Conservation (phyloP, 768 basidiomycete species). For the Clathrus columnatus region DNA sequence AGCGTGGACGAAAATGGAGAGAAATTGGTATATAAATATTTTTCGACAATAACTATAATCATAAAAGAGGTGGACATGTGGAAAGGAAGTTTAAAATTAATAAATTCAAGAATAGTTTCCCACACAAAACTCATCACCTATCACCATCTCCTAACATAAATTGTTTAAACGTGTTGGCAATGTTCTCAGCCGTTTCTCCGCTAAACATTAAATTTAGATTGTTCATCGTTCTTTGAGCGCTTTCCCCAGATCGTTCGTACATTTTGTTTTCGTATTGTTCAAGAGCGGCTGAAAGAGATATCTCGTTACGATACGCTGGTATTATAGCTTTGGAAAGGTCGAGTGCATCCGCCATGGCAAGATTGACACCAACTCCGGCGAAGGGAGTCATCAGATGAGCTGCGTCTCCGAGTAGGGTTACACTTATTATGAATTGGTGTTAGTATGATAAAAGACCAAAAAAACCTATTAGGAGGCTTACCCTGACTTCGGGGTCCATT, state of each 20-base stretch:
- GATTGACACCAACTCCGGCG: conserved; percentile 30
- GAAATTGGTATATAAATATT: too few species aligned
- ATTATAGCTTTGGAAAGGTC: conserved; percentile 13
- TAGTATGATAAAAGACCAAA: too few species aligned
- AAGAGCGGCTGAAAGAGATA: not conserved
- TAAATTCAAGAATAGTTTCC: too few species aligned
- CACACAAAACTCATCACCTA: too few species aligned
- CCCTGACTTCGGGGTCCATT: too few species aligned
- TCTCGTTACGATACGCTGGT: not conserved
- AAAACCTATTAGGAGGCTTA: too few species aligned
- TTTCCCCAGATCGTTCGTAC: not conserved
- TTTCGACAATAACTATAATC: too few species aligned
- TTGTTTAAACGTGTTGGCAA: not conserved
- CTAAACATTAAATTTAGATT: not conserved
- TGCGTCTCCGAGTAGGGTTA: conserved; percentile 27
- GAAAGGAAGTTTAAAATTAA: too few species aligned
- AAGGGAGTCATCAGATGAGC: conserved; percentile 32
- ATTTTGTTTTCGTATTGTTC: not conserved
- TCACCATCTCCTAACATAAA: not conserved
- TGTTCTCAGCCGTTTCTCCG: not conserved
- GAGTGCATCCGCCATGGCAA: conserved; percentile 24
- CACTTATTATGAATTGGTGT: not conserved
- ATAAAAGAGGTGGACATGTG: too few species aligned
- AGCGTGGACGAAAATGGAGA: too few species aligned
- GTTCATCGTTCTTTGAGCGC: not conserved